Percentiles rank a stretch among this genome's conserved stretches.
Evolutionary conservation across 78 protist species (phyloP).

Genomic region (Protostelium mycophagum): DNA sequence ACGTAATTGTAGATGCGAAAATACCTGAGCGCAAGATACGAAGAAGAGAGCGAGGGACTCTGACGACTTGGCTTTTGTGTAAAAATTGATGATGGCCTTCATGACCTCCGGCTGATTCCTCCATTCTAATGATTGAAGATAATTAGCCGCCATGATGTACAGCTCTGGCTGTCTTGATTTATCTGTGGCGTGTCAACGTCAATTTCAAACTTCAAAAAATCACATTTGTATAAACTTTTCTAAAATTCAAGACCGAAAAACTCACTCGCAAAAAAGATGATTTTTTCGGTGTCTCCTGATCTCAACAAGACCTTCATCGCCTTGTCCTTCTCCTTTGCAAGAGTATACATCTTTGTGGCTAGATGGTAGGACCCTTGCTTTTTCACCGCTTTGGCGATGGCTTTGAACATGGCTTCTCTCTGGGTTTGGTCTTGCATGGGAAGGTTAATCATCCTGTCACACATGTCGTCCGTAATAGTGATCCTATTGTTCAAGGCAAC

Average conservation of each 20-base stretch:
- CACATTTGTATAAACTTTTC: background rate
- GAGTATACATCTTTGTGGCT: background rate
- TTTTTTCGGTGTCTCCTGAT: conserved; percentile 78
- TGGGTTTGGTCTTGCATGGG: conserved; percentile 14
- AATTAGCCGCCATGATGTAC: conserved; percentile 79
- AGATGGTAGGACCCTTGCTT: conserved; percentile 54
- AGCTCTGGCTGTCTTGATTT: conserved; percentile 51
- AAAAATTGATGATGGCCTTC: conserved; percentile 68
- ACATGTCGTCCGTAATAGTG: conserved; percentile 51
- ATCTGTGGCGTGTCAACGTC: conserved; percentile 6
- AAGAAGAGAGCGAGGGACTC: conserved; percentile 66
- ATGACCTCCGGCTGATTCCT: conserved; percentile 45
- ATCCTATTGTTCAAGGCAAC: conserved; percentile 8
- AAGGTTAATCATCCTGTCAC: conserved; percentile 38
- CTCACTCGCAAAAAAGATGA: conserved; percentile 67
- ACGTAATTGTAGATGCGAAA: background rate
- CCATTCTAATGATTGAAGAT: conserved; percentile 78
- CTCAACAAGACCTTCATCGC: conserved; percentile 71
- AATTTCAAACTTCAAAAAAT: too few relatives aligned
- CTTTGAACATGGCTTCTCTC: background rate
- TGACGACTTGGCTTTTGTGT: conserved; percentile 70
- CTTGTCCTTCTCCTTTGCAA: conserved; percentile 13
- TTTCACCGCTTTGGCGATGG: conserved; percentile 23
- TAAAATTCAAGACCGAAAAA: background rate
- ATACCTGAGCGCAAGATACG: conserved; percentile 66